Percentiles rank a stretch among this genome's conserved stretches.
phyloP scores from a whole-genome alignment of 305 asterid species.

The Euphrasia arctica region DNA sequence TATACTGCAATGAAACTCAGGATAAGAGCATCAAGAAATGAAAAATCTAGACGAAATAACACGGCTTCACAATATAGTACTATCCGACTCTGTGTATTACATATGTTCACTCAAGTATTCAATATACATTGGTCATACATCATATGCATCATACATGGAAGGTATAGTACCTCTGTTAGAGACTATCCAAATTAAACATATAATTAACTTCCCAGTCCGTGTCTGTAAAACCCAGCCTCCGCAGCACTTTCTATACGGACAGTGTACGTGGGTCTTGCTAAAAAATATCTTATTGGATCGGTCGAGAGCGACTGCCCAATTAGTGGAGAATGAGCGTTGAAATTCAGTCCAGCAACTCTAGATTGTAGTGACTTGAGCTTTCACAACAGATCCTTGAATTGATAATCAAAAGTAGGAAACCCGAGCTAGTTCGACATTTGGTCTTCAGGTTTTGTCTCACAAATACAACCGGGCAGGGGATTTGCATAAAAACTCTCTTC shows the following conservation, averaged over 20 bases:
- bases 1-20: not conserved
- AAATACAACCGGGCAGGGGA: slow-evolving; percentile 90
- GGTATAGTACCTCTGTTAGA: not conserved
- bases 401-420: not conserved
- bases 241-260: not conserved
- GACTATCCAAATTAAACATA: not conserved
- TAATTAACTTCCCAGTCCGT: not conserved
- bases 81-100: not conserved
- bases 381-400: not conserved
- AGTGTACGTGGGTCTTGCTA: not conserved
- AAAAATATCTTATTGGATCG: not conserved
- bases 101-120: not conserved
- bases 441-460: slow-evolving; percentile 52
- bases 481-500: slow-evolving; percentile 97
- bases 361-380: not conserved
- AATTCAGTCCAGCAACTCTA: not conserved
- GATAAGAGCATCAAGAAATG: too few relatives aligned
- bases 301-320: not conserved
- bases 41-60: not conserved
- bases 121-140: not conserved
- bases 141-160: not conserved
- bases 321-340: not conserved
- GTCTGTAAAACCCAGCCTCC: not conserved
- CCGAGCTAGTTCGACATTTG: slow-evolving; percentile 26
- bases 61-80: not conserved